A percentile compares a stretch with the other conserved stretches of the same genome.
Conservation (phyloP, 2,329 filamentous ascomycete species). For the Cladophialophora bantiana region DNA sequence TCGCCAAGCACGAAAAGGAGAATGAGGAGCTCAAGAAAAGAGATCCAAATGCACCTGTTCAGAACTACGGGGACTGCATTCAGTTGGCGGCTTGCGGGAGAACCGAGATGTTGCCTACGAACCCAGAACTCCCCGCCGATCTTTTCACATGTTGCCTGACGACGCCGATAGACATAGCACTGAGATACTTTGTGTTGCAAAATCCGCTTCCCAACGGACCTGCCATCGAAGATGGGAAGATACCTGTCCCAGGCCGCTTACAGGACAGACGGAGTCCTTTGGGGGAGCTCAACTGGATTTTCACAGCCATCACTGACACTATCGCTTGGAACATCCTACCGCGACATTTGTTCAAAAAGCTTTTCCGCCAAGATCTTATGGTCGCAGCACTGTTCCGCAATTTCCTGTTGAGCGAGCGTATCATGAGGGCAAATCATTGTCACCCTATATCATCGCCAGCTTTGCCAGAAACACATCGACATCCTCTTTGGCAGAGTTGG, state of each 20-base stretch:
- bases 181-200: conserved; percentile 95
- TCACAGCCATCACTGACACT: conserved; percentile 97
- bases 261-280: conserved; percentile 93
- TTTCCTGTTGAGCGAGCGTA: conserved; percentile 89
- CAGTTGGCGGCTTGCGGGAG: conserved; percentile 90
- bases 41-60: conserved; percentile 71
- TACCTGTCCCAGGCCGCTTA: conserved; percentile 80
- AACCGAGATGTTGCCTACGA: conserved; percentile 92
- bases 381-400: conserved; percentile 98
- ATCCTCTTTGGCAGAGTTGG: conserved; percentile 97
- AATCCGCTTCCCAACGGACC: conserved; percentile 76
- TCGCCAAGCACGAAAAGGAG: conserved; percentile 92
- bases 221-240: conserved; percentile 81
- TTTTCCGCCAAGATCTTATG: conserved; percentile 97
- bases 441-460: conserved; percentile 90
- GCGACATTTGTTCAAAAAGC: conserved; percentile 89
- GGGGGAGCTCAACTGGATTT: conserved; percentile 98
- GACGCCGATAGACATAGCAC: conserved; percentile 95
- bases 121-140: conserved; percentile 90
- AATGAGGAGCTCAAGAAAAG: conserved; percentile 76
- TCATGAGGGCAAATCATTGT: conserved; percentile 96
- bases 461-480: conserved; percentile 92
- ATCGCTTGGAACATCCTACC: conserved; percentile 97
- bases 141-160: conserved; percentile 95
- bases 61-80: conserved; percentile 82